Conservation (phyloP, 1,284 basidiomycete species). For the Irpex sp. region DNA sequence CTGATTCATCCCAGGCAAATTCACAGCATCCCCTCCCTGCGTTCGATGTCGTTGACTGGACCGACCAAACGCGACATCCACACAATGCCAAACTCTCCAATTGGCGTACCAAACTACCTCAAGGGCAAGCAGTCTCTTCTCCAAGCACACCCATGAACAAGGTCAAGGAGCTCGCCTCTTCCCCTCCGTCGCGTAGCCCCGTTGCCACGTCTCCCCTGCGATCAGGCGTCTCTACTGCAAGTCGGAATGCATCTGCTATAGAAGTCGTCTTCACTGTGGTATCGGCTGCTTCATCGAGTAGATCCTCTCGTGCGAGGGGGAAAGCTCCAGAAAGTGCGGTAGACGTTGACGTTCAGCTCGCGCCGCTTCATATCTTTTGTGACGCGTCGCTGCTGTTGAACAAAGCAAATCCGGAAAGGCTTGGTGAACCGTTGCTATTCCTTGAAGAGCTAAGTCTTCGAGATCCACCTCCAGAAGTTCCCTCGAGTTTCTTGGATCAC, state of each 20-base stretch:
- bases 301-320: constrained; percentile 7
- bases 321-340: constrained; percentile 8
- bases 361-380: constrained; percentile 70
- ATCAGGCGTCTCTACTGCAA: neutral
- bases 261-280: constrained; percentile 17
- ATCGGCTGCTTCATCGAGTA: neutral
- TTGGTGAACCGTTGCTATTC: constrained; percentile 35
- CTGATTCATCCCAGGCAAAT: constrained; percentile 23
- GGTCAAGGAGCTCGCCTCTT: neutral
- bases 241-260: constrained; percentile 15
- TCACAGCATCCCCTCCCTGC: constrained; percentile 38
- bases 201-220: neutral
- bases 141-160: constrained; percentile 2
- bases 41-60: constrained; percentile 66
- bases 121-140: constrained; percentile 7
- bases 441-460: constrained; percentile 30
- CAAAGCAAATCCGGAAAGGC: constrained; percentile 28
- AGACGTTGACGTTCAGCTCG: constrained; percentile 38
- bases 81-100: constrained; percentile 51
- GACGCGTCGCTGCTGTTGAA: constrained; percentile 55
- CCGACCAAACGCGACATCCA: constrained; percentile 34
- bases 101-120: constrained; percentile 49
- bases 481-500: constrained; percentile 1
- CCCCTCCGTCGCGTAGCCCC: neutral
- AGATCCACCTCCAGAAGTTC: neutral